Evolutionary conservation across 176 grass and related monocot genomes (phyloP).

Genomic region (Urochloa ruziziensis): DNA sequence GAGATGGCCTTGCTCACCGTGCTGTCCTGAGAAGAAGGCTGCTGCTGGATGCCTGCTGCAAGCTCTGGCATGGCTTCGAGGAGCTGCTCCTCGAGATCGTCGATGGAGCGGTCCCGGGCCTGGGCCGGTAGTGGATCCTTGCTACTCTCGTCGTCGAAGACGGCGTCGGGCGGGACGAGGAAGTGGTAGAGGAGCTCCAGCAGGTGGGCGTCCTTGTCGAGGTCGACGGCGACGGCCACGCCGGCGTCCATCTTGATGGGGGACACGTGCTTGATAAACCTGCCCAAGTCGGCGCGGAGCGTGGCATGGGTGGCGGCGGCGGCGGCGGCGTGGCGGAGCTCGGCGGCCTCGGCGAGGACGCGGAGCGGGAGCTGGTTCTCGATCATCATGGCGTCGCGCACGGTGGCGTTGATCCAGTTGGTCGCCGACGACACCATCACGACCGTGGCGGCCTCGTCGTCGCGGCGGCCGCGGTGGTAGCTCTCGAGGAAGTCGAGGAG

Average conservation of each 20-base stretch:
- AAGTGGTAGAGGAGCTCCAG: conserved; percentile 14
- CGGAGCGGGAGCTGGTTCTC: conserved; percentile 74
- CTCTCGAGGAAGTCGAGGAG: conserved; percentile 65
- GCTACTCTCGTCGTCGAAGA: conserved; percentile 15
- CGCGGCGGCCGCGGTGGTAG: conserved; percentile 29
- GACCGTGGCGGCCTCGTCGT: conserved; percentile 24
- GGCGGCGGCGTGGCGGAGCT: conserved; percentile 13
- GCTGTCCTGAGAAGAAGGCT: not conserved
- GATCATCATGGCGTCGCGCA: conserved; percentile 74
- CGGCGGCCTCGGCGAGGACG: conserved; percentile 38
- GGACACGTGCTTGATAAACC: not conserved
- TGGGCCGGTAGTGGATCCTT: not conserved
- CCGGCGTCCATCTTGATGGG: not conserved
- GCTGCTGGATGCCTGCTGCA: not conserved
- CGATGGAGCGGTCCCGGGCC: not conserved
- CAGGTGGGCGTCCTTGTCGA: not conserved
- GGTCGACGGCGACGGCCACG: not conserved
- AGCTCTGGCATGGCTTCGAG: not conserved
- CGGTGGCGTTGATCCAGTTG: conserved; percentile 53
- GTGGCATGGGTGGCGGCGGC: not conserved
- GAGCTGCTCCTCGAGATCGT: not conserved
- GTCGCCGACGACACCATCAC: conserved; percentile 48
- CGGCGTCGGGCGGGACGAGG: not conserved
- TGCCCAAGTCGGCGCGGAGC: not conserved
- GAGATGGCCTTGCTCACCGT: not conserved